These are phyloP conservation scores for Blastomyces parvus DNA, from an alignment of 2,329 filamentous ascomycete species.

Conservation along the genomic window DNA sequence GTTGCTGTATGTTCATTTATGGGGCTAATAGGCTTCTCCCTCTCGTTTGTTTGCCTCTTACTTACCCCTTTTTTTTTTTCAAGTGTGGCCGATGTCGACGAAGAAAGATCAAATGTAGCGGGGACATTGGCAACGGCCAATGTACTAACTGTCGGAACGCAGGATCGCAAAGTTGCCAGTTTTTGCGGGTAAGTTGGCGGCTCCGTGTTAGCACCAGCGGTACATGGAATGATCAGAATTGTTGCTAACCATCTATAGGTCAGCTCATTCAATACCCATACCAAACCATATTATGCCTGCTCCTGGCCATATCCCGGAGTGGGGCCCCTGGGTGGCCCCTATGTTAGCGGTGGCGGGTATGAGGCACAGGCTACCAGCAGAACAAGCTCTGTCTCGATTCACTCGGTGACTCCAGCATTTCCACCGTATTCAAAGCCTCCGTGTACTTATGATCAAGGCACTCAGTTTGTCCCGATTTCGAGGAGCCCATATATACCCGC, in stretches of 20 bases:
- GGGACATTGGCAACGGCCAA: slow-evolving; percentile 66
- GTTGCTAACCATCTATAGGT: slow-evolving; percentile 19
- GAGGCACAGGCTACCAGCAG: slow-evolving; percentile 6
- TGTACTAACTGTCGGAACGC: slow-evolving; percentile 76
- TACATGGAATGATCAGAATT: not conserved
- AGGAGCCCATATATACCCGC: slow-evolving; percentile 17
- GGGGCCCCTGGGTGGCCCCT: slow-evolving; percentile 16
- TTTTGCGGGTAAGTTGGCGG: slow-evolving; percentile 56
- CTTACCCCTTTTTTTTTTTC: slow-evolving; percentile 2
- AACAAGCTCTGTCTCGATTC: slow-evolving; percentile 6
- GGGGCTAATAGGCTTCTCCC: not conserved
- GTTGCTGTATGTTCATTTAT: slow-evolving; percentile 37
- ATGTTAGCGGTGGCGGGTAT: slow-evolving; percentile 7
- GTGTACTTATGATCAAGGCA: slow-evolving; percentile 8
- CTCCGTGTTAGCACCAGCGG: not conserved
- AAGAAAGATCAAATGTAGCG: slow-evolving; percentile 90
- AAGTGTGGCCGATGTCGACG: slow-evolving; percentile 79
- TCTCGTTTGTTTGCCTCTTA: not conserved
- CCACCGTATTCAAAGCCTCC: slow-evolving; percentile 9
- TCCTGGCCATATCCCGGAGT: slow-evolving; percentile 24
- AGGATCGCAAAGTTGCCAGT: slow-evolving; percentile 57
- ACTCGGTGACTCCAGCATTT: slow-evolving; percentile 4
- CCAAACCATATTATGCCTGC: slow-evolving; percentile 17
- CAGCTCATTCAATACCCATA: slow-evolving; percentile 25
- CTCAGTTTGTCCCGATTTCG: slow-evolving; percentile 6